Base-by-base conservation (phyloP, 2,329 filamentous ascomycete genomes). In the Aspergillus terreus region DNA sequence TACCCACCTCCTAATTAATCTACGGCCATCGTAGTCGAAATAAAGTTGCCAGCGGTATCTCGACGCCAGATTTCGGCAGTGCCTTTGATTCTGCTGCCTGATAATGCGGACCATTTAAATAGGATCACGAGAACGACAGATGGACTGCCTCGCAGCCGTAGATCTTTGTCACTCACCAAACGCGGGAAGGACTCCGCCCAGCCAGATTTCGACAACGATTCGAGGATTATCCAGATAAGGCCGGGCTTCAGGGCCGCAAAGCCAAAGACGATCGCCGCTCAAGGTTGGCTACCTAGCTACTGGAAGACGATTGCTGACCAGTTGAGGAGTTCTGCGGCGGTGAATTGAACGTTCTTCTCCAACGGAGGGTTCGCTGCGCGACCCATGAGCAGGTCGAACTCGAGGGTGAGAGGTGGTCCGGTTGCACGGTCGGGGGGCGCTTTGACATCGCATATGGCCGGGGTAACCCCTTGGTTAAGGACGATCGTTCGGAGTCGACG, bases 121-220 rank as follows among this genome's bases (percentile, higher is more conserved):
- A 52, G 12, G 12, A 52, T 46, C 6, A 48, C 46, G 6, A 52
- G 10, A 1, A 21, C n/a, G 5, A 49, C 32, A 3, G 25, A 12
- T 3, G 23, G 6, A 6, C n/a, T 12, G 6, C 46, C 19, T 19
- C n/a, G 10, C n/a, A 52, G 5, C 50, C 50, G 49, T 14, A 52
- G 10, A 10, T 49, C 45, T 17, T 17, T 48, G 17, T 52, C 50
- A 4, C 14, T 9, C 4, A 27, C 27, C 2, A 52, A 38, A 10
- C 32, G 50, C 6, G 50, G 46, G 17, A 41, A 48, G 0, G 42
- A 48, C 12, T 52, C 46, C 2, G 25, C 19, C 25, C 33, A 52
- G 3, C 50, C 50, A 14, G 12, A 10, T 15, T 15, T 49, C 50
- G 4, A 52, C 11, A 7, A 52, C 45, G 14, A 52, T 40, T 14